phyloP scores from a whole-genome alignment of 2,329 filamentous ascomycete genomes.

The Arthrobotrys megalospora region DNA sequence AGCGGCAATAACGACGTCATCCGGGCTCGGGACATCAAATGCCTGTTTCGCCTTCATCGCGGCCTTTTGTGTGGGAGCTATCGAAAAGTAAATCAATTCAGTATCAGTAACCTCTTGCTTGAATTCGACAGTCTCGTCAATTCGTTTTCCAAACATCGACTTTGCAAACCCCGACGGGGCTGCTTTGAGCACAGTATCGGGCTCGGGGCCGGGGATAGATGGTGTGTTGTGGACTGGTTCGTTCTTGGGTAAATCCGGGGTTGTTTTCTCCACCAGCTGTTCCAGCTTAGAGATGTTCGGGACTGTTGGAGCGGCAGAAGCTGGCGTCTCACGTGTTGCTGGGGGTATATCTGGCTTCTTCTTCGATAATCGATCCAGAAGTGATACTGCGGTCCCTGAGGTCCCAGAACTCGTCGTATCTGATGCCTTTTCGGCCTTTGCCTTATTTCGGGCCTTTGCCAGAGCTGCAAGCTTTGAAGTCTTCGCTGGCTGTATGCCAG shows the following conservation, averaged over 20 bases:
- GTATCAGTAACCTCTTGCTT: constrained; percentile 27
- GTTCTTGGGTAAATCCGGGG: constrained; percentile 21
- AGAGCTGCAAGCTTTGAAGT: constrained; percentile 92
- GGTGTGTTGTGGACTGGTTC: constrained; percentile 20
- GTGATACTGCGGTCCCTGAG: constrained; percentile 64
- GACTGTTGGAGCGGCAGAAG: not conserved
- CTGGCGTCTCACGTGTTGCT: not conserved
- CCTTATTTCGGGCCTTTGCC: constrained; percentile 86
- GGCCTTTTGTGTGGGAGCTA: constrained; percentile 68
- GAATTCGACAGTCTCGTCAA: constrained; percentile 41
- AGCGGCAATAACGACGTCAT: constrained; percentile 88
- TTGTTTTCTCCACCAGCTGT: not conserved
- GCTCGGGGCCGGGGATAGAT: constrained; percentile 12
- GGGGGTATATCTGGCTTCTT: constrained; percentile 55
- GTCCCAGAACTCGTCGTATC: constrained; percentile 37
- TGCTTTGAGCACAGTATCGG: constrained; percentile 49
- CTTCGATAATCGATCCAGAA: constrained; percentile 62
- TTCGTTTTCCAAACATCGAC: constrained; percentile 68
- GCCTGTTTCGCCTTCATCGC: constrained; percentile 71
- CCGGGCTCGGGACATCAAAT: constrained; percentile 89
- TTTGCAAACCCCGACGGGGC: constrained; percentile 67
- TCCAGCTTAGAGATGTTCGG: constrained; percentile 14
- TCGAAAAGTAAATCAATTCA: constrained; percentile 64
- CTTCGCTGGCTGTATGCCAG: constrained; percentile 74
- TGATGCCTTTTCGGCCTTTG: constrained; percentile 72